Evolutionary conservation across 306 rosid genomes (phyloP), one percentile per base, ranked within the genome.

Genomic region (Alnus rubra): DNA sequence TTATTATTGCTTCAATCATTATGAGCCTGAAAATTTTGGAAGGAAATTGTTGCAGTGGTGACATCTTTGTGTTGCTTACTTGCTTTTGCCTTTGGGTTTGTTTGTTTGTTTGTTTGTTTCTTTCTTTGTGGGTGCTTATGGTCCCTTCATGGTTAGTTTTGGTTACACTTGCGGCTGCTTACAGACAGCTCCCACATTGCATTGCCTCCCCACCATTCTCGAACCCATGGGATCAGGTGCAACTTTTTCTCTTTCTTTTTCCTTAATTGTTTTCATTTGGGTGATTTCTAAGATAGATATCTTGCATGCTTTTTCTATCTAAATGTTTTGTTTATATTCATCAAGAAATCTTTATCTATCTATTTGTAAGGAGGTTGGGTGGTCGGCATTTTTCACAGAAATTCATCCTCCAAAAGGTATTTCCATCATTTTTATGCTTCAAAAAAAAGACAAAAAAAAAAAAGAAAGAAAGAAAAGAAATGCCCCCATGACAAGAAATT

Each of bases 1-100:
- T 67, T n/a, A 67, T 39, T 67, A 16, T 67, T 67, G 18, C 71
- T 37, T 67, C 50, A 67, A 67, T 67, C 70, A 64, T 64, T 64
- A 33, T 33, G 47, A 35, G 42, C 3, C 33, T 64, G 70, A 35
- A 64, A 64, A 6, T 35, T 64, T 15, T 63, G 69, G 18, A 33
- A 33, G 13, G 39, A 28, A 59, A 59, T 62, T 7, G 1, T 62
- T 12, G 68, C 68, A 28, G 23, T 59, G 18, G 39, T 60, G 35
- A 31, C 35, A 23, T 16, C 35, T 1, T 7, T 4, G 14, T 18
- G 7, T 52, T 30, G 44, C 31, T 33, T 23, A 23, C 28, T 62
- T 31, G 68, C 70, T 33, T 63, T 63, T 6, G 1, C 30, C 72
- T 67, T 18, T 42, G 30, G 31, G 18, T 13, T 37, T 2, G 4